Evolutionary conservation across 2,329 filamentous ascomycete species (phyloP).

Genomic region (Aspergillus alliaceus): DNA sequence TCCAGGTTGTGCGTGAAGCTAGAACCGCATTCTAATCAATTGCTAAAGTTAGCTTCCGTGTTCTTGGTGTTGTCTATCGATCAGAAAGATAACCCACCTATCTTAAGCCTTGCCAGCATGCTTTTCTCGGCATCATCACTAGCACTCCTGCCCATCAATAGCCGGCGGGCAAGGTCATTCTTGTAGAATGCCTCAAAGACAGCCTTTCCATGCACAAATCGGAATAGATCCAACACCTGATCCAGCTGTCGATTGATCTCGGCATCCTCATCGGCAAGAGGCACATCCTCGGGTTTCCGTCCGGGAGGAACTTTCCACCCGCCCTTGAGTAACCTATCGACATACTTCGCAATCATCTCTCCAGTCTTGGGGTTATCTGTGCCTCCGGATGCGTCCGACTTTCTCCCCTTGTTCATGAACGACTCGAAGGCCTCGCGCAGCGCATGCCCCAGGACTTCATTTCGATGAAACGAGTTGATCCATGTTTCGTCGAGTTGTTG

Average conservation of each 20-base stretch:
- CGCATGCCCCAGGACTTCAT: constrained; percentile 74
- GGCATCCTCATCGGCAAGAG: constrained; percentile 81
- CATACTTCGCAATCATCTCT: constrained; percentile 98
- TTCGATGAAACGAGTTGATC: constrained; percentile 71
- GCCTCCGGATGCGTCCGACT: constrained; percentile 68
- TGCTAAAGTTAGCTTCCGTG: constrained; percentile 1
- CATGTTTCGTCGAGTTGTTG: constrained; percentile 75
- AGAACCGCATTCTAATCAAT: constrained; percentile 72
- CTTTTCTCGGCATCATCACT: constrained; percentile 93
- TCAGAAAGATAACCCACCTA: constrained; percentile 44
- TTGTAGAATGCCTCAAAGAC: constrained; percentile 99
- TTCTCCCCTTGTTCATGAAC: constrained; percentile 88
- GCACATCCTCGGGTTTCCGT: constrained; percentile 49
- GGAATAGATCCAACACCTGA: constrained; percentile 88
- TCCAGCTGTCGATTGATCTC: constrained; percentile 91
- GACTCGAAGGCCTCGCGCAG: constrained; percentile 81
- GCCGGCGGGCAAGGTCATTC: constrained; percentile 83
- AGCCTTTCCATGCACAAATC: constrained; percentile 95
- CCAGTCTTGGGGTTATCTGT: constrained; percentile 91
- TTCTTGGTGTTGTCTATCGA: neutral
- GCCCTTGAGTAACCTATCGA: constrained; percentile 83
- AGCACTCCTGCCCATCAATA: constrained; percentile 89
- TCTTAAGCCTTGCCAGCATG: constrained; percentile 89
- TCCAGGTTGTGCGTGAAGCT: constrained; percentile 96
- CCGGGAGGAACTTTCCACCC: constrained; percentile 71